Base-by-base conservation (phyloP, 2,329 filamentous ascomycete species). In the Biscogniauxia marginata region DNA sequence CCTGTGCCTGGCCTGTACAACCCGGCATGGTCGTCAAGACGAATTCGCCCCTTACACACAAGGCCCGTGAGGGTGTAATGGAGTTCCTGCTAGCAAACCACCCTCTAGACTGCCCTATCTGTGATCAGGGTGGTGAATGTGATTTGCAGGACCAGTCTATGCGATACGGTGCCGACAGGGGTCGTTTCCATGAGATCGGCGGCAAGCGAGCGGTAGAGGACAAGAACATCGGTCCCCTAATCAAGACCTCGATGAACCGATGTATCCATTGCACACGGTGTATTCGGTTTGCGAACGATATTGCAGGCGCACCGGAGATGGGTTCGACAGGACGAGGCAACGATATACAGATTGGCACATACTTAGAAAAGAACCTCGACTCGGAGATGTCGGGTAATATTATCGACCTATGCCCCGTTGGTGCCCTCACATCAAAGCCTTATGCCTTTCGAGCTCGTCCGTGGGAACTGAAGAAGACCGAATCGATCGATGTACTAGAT, bases 221-320 rank as follows among this genome's bases (percentile, higher is more conserved):
- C 77, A 99, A 99, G 84, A 98, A 99, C 76, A 97, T 99, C 70
- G 95, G 95, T 34, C 95, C 95, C 53, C 77, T 99, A 66, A 90
- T 99, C 79, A 99, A 99, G 85, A 99, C 95, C 3, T 99, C 95
- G 50, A 99, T 99, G 95, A 99, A 99, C 83, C 86, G 95, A 74
- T 99, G 95, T 77, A 99, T 99, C 70, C 95, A 99, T 81, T 99
- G 95, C 83, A 99, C 95, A 62, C 87, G 95, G 70, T 99, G 95
- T 77, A 86, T 99, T 67, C 92, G 95, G 71, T 99, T 99, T 77
- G 90, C 95, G 73, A 99, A 98, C 77, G 95, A 99, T 70, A 83
- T 99, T 70, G 95, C 95, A 60, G 95, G 95, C 69, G 95, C 95
- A 58, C 92, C 95, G 34, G 95, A 99, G 76, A 84, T 99, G 69